Evolutionary conservation across 371 early-diverging fungal species (phyloP).

Genomic region (Amoeboaphelidium protococcarum): DNA sequence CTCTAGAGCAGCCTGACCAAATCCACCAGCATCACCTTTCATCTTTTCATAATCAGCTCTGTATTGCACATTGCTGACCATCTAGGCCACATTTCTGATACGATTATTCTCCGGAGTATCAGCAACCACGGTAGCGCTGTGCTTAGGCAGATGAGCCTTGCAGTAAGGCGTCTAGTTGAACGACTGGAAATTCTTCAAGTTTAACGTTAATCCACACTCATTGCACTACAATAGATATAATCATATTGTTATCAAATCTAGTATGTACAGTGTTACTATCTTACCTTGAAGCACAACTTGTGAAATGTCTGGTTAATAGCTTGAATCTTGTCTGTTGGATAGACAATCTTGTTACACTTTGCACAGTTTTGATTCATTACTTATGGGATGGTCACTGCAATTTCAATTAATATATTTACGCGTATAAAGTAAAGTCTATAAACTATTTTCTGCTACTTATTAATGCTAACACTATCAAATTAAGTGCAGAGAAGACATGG

Average conservation of each 20-base stretch:
- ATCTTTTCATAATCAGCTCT: neutral
- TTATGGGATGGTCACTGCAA: too few species aligned
- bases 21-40: neutral
- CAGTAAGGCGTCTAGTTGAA: neutral
- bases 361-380: neutral
- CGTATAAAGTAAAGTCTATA: too few species aligned
- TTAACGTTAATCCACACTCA: neutral
- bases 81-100: neutral
- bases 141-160: neutral
- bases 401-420: too few species aligned
- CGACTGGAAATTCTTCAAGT: neutral
- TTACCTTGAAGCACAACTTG: neutral
- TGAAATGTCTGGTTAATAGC: neutral
- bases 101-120: neutral
- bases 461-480: too few species aligned
- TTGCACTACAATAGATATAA: too few species aligned
- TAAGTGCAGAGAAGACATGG: too few species aligned
- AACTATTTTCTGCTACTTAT: too few species aligned
- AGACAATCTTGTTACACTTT: neutral
- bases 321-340: neutral
- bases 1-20: neutral
- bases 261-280: too few species aligned
- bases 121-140: neutral
- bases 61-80: neutral
- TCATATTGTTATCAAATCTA: too few species aligned